Evolutionary conservation across 2,329 filamentous ascomycete species (phyloP).

Genomic region (Colletotrichum noveboracense): DNA sequence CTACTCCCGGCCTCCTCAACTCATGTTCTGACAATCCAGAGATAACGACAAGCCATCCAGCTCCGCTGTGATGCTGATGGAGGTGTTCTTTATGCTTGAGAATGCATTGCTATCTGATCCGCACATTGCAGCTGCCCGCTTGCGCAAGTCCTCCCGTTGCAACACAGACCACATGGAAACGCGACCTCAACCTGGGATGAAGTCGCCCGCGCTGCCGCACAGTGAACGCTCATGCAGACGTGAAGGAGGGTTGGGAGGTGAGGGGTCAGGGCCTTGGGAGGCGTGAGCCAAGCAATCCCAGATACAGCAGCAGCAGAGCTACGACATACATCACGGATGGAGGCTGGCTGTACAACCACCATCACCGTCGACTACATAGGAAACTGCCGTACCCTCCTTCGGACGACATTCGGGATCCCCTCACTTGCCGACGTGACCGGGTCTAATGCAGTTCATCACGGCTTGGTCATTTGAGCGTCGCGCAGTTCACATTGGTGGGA

Average conservation of each 20-base stretch:
- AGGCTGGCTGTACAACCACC: neutral
- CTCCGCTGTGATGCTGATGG: neutral
- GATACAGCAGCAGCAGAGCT: neutral
- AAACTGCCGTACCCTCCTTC: conserved; percentile 14
- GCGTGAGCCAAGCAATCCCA: neutral
- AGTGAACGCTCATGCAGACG: neutral
- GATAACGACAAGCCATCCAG: neutral
- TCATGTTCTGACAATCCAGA: neutral
- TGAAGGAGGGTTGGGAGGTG: neutral
- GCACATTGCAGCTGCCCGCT: neutral
- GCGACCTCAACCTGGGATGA: neutral
- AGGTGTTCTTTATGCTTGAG: conserved; percentile 15
- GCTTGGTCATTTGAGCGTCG: neutral
- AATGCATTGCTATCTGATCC: conserved; percentile 7
- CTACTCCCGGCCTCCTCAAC: neutral
- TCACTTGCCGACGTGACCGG: conserved; percentile 4
- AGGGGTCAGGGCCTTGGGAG: neutral
- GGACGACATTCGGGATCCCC: conserved; percentile 14
- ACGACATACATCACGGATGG: neutral
- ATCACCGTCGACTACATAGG: neutral
- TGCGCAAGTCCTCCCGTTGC: neutral
- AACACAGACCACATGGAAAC: neutral
- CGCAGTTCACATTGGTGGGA: neutral
- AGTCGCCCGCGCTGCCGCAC: neutral
- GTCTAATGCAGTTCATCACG: conserved; percentile 16